These are phyloP conservation scores for Nakaseomyces delphensis DNA, from an alignment of 1,139 yeast genomes.

Conservation along the genomic window DNA sequence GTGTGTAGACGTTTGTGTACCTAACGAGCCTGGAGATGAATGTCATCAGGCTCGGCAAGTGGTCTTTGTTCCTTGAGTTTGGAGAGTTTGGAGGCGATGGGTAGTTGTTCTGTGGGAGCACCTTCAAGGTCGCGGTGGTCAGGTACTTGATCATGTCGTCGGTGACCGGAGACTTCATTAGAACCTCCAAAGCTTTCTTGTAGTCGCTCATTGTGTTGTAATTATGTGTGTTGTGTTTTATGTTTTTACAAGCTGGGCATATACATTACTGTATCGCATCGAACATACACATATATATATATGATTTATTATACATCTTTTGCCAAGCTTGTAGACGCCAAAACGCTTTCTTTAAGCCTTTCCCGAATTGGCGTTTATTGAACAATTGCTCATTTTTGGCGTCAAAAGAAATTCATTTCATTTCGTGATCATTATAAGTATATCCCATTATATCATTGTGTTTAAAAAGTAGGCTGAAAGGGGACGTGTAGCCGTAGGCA, in stretches of 20 bases:
- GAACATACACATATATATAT: too few relatives aligned
- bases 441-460: too few relatives aligned
- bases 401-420: background rate
- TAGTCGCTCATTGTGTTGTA: conserved; percentile 20
- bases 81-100: conserved; percentile 18
- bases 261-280: too few relatives aligned
- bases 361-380: too few relatives aligned
- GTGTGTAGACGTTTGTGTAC: conserved; percentile 67
- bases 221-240: background rate
- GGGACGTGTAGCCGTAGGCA: too few relatives aligned
- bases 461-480: too few relatives aligned
- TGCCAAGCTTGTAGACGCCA: too few relatives aligned
- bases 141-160: conserved; percentile 30
- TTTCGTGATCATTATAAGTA: too few relatives aligned
- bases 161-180: conserved; percentile 31
- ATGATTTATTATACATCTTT: background rate
- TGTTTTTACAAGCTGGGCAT: too few relatives aligned
- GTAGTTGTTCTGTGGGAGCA: conserved; percentile 19
- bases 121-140: conserved; percentile 26
- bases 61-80: conserved; percentile 14
- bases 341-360: too few relatives aligned
- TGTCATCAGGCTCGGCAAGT: conserved; percentile 60
- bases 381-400: background rate
- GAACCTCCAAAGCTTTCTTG: conserved; percentile 24
- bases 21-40: conserved; percentile 62